Evolutionary conservation across 345 rosid genomes (phyloP), one percentile per base, ranked within the genome.

Genomic region (Sonneratia caseolaris): DNA sequence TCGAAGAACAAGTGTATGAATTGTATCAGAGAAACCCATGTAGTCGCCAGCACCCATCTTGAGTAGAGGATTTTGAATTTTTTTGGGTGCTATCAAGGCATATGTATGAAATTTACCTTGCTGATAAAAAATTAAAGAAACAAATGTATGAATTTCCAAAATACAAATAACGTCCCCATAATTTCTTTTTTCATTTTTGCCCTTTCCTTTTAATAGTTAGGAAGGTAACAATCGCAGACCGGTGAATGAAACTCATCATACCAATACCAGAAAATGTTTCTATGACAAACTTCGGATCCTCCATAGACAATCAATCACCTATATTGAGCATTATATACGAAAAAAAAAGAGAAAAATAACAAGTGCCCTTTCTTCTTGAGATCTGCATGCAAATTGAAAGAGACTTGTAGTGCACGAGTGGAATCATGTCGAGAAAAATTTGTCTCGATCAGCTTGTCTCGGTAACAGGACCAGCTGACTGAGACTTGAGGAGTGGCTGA

Each of bases 401-500:
- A 57, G 35, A 22, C 64, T 59, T 36, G 64, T 14, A 11, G 13
- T 48, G 36, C 35, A 2, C 14, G 7, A 70, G 49, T 21, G 56
- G 47, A 45, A 45, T 61, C 32, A 56, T 37, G 64, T 37, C 2
- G 66, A 13, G n/a, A 40, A 47, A 38, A 13, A 64, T 47, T 70
- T 13, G n/a, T 57, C 24, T 57, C 0, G 37, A 55, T 22, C 6
- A 24, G n/a, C 70, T 72, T 66, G 75, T 66, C 3, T 57, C 72
- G 64, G 87, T 66, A 67, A 81, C 75, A 16, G 81, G 71, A 66
- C 79, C 69, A 38, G 69, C 32, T 1, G 27, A 19, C 40, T 45
- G 79, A 45, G 87, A 36, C 84, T 88, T 95, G 82, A 92, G 80
- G 70, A 95, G 97, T 4, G 99, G 98, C 71, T 92, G 97, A 68